These are phyloP conservation scores for Suillus ampliporus DNA, from an alignment of 768 basidiomycete genomes.

Conservation along the genomic window DNA sequence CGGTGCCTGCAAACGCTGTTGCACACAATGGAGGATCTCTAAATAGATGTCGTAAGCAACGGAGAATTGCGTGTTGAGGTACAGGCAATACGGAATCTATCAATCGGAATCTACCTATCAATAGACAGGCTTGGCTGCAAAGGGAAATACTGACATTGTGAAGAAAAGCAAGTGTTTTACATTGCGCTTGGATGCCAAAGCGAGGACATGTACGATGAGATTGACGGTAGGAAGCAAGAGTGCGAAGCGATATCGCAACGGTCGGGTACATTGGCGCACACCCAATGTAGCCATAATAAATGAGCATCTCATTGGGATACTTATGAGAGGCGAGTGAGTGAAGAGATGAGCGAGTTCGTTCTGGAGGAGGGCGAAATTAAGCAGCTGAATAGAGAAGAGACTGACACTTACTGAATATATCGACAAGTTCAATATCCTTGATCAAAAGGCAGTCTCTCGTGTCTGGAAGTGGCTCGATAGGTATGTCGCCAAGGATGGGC, in stretches of 20 bases:
- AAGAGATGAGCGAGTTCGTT: background rate
- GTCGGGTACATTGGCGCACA: conserved; percentile 21
- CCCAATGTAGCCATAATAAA: conserved; percentile 27
- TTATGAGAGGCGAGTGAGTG: background rate
- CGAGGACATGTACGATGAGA: background rate
- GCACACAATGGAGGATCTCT: conserved; percentile 14
- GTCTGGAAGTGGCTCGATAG: too few species aligned
- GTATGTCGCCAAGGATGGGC: too few species aligned
- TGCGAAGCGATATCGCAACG: conserved; percentile 19
- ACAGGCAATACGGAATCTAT: conserved; percentile 13
- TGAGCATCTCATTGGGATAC: conserved; percentile 9
- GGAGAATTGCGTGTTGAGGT: conserved; percentile 11
- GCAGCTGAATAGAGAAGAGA: background rate
- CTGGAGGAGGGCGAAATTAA: too few species aligned
- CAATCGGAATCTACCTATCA: background rate
- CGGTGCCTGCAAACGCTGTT: background rate
- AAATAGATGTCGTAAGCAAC: conserved; percentile 16
- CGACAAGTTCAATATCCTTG: background rate
- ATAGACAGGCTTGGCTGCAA: background rate
- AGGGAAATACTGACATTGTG: background rate
- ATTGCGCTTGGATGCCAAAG: background rate
- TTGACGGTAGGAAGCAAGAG: conserved; percentile 5
- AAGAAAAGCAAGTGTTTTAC: background rate
- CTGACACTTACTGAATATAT: background rate
- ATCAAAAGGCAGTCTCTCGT: background rate